These are phyloP conservation scores for Pseudoturritis turrita DNA, from an alignment of 345 rosid genomes.

Conservation along the genomic window DNA sequence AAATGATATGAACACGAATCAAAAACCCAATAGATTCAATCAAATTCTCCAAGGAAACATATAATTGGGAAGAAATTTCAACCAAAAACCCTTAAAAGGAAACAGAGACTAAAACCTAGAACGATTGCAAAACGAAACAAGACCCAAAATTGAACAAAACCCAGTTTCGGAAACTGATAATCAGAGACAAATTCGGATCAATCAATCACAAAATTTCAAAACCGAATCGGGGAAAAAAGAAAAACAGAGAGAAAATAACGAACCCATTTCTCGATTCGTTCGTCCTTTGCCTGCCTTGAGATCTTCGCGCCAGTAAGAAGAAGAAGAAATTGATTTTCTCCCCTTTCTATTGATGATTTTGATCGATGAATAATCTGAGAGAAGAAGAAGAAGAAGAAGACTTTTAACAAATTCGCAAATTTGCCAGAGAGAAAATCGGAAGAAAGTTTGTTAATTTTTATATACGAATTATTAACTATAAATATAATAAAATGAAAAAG, in stretches of 20 bases:
- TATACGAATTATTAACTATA: no score
- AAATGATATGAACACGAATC: not conserved
- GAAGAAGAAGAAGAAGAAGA: slow-evolving; percentile 5
- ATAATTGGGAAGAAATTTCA: not conserved
- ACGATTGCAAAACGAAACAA: not conserved
- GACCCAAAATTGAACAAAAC: slow-evolving; percentile 17
- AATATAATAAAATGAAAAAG: not conserved
- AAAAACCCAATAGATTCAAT: not conserved
- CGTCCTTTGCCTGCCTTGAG: not conserved
- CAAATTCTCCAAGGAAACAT: not conserved
- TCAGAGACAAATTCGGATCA: not conserved
- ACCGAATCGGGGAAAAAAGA: not conserved
- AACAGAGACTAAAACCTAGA: slow-evolving; percentile 8
- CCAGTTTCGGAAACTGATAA: slow-evolving; percentile 4
- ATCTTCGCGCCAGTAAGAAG: not conserved
- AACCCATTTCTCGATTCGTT: slow-evolving; percentile 23
- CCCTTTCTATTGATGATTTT: not conserved
- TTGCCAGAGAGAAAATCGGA: slow-evolving; percentile 9
- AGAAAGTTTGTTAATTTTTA: slow-evolving; percentile 15
- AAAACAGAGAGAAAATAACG: slow-evolving; percentile 3
- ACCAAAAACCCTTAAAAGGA: slow-evolving; percentile 13
- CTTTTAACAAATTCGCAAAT: slow-evolving; percentile 7
- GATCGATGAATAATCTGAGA: not conserved
- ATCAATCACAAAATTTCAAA: not conserved
- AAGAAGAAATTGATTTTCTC: not conserved